These are phyloP conservation scores for Coemansia sp. DNA, from an alignment of 192 early-diverging fungal species.

Conservation along the genomic window DNA sequence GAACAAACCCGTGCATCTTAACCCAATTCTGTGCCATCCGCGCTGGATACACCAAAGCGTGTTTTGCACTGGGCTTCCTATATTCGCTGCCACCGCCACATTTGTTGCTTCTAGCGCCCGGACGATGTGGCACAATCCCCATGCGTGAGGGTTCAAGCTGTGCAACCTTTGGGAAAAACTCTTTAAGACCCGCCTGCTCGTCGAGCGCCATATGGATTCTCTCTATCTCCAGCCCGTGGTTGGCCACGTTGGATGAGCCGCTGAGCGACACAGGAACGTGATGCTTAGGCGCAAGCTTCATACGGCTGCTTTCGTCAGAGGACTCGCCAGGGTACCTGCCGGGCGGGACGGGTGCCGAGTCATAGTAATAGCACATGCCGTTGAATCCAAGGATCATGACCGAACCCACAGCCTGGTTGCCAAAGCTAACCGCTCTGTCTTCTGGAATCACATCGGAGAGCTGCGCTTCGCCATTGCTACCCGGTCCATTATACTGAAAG, in stretches of 20 bases:
- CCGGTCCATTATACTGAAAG: constrained; percentile 36
- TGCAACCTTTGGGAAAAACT: constrained; percentile 24
- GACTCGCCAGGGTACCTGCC: constrained; percentile 12
- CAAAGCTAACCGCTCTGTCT: constrained; percentile 23
- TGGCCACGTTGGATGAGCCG: constrained; percentile 28
- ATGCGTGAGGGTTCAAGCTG: not conserved
- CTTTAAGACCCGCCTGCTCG: constrained; percentile 12
- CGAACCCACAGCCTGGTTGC: constrained; percentile 21
- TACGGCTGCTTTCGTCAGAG: not conserved
- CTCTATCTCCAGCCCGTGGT: constrained; percentile 24
- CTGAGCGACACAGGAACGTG: constrained; percentile 19
- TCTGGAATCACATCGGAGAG: constrained; percentile 38
- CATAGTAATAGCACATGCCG: constrained; percentile 42
- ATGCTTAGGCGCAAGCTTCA: not conserved
- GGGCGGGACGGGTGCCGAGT: constrained; percentile 34
- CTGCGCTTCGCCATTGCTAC: constrained; percentile 26
- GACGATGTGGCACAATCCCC: not conserved
- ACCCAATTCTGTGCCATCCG: constrained; percentile 37
- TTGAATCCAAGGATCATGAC: constrained; percentile 45
- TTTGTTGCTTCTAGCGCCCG: not conserved
- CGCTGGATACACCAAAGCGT: constrained; percentile 25
- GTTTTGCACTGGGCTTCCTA: not conserved
- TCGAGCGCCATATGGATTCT: constrained; percentile 28
- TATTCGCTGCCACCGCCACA: not conserved
- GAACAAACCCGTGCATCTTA: constrained; percentile 47